Conservation (phyloP, 2,329 filamentous ascomycete genomes). For the Aschersonia sp. region DNA sequence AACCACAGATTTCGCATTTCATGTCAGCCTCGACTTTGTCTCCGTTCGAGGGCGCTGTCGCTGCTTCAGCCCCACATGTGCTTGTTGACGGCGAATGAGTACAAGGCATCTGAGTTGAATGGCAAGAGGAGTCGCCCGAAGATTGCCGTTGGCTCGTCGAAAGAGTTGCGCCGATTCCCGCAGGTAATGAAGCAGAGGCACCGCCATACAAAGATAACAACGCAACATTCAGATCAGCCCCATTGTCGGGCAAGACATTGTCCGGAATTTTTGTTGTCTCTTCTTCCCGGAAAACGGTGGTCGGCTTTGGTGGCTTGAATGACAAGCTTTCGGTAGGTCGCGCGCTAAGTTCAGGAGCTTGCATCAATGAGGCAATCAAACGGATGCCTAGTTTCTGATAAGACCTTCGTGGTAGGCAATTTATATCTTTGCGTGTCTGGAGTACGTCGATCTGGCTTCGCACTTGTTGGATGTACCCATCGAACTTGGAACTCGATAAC, state of each 20-base stretch:
- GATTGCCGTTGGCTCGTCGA: not conserved
- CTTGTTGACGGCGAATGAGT: not conserved
- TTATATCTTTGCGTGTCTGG: slow-evolving; percentile 3
- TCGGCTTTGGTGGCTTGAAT: not conserved
- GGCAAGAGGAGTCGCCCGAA: not conserved
- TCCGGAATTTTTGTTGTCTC: not conserved
- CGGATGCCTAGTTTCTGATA: slow-evolving; percentile 28
- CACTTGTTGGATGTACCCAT: slow-evolving; percentile 25
- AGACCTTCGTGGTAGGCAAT: slow-evolving; percentile 16
- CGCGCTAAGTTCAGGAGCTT: slow-evolving; percentile 2
- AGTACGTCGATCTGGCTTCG: slow-evolving; percentile 27
- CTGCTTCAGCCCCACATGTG: not conserved
- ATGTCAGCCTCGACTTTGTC: slow-evolving; percentile 25
- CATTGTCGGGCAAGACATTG: not conserved
- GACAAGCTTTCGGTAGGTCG: not conserved
- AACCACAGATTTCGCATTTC: slow-evolving; percentile 36
- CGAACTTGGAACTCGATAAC: slow-evolving; percentile 20
- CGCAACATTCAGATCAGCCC: not conserved
- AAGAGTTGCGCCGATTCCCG: not conserved
- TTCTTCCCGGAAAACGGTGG: not conserved
- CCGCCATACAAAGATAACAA: not conserved
- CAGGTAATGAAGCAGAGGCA: not conserved
- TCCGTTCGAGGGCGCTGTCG: not conserved
- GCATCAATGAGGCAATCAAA: slow-evolving; percentile 25
- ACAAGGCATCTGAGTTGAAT: not conserved